phyloP scores from a whole-genome alignment of 176 grass and related monocot genomes.

The Phyllostachys edulis region DNA sequence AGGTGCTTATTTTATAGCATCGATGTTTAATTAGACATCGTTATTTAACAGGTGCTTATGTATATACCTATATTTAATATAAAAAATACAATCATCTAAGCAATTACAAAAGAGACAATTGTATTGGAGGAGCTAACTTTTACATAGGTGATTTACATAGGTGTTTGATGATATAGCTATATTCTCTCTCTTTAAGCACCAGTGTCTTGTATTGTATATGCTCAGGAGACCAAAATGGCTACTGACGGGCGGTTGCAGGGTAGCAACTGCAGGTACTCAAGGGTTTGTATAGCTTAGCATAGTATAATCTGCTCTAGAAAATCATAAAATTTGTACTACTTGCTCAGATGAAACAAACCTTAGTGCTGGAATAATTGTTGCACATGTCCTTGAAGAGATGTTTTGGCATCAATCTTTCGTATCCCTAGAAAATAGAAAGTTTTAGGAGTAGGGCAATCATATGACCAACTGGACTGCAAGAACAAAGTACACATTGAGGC shows the following conservation, averaged over 20 bases:
- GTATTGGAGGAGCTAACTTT: no score
- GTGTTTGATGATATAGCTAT: no score
- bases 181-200: no score
- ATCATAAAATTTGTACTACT: background rate
- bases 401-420: slow-evolving; percentile 3
- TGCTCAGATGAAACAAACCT: background rate
- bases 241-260: background rate
- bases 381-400: slow-evolving; percentile 8
- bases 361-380: slow-evolving; percentile 1
- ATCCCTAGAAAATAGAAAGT: background rate
- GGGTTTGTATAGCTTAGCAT: background rate
- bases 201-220: no score
- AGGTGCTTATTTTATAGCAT: no score
- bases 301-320: background rate
- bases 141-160: no score
- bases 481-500: slow-evolving; percentile 20
- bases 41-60: no score
- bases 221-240: background rate
- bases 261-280: background rate
- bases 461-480: slow-evolving; percentile 23
- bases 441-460: slow-evolving; percentile 20
- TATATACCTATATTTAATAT: no score
- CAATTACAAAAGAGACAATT: no score
- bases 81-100: no score
- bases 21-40: no score